Base-by-base conservation (phyloP, 208 protist species). In the Wallacemonas collosoma region DNA sequence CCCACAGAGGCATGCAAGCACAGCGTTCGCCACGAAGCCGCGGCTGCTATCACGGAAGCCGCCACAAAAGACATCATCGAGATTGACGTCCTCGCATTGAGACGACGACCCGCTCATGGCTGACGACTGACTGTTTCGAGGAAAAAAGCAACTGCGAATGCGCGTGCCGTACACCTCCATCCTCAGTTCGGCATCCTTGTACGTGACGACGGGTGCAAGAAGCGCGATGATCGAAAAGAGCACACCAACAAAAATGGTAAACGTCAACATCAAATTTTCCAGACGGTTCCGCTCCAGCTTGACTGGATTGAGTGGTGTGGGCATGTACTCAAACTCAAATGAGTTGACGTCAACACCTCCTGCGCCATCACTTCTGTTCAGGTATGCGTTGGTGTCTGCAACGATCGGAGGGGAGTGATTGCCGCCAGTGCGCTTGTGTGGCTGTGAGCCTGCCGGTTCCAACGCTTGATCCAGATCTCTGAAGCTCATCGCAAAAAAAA, bases 211-310 rank as follows among this genome's bases (percentile, higher is more conserved):
- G 2, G 76, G 58, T 5, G 76, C 79, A 12, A 36, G 36, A 7
- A 85, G 45, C n/a, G 76, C 53, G 2, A 58, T 66, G 8, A 83
- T 72, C 14, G 58, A 55, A 36, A 80, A 76, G 6, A 76, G 45
- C 44, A 85, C 61, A 40, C 54, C 65, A 7, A 75, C n/a, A 12
- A 69, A 1, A 43, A 80, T 45, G 11, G 73, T 73, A 2, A 73
- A 62, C 5, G 65, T 62, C 26, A 83, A n/a, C 3, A 76, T 35
- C n/a, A 85, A 55, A 60, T 82, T 82, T 35, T 85, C 79, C 2
- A 80, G 0, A 11, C 79, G 75, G 56, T 73, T 85, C 43, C 71
- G 71, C 26, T 80, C 74, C n/a, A 75, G 75, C 44, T 71, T 73
- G 39, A 68, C 48, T 2, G 79, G 82, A 56, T 66, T 79, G 38